These are phyloP conservation scores for Aspergillus panamensis DNA, from an alignment of 495 filamentous ascomycete species.

Conservation along the genomic window DNA sequence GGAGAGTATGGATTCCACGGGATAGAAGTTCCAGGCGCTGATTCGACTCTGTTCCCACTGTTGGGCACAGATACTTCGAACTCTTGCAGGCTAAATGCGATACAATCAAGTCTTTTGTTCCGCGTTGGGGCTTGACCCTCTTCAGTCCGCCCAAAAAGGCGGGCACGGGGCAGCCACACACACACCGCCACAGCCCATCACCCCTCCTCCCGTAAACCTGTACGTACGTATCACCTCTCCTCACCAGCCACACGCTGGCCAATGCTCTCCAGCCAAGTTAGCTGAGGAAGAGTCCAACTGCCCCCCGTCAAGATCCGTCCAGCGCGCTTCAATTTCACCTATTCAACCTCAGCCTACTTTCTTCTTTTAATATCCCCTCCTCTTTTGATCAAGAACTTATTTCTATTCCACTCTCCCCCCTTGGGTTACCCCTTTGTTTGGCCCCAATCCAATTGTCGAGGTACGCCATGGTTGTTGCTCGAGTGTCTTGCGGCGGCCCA, in stretches of 20 bases:
- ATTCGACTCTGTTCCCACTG: neutral
- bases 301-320: conserved; percentile 21
- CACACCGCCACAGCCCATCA: conserved; percentile 25
- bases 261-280: conserved; percentile 9
- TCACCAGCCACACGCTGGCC: conserved; percentile 25
- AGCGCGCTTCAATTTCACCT: conserved; percentile 25
- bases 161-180: conserved; percentile 17
- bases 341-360: conserved; percentile 28
- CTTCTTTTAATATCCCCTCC: conserved; percentile 18
- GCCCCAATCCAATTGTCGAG: conserved; percentile 29
- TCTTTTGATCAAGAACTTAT: conserved; percentile 1
- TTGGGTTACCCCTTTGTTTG: conserved; percentile 14
- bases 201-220: conserved; percentile 12
- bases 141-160: neutral
- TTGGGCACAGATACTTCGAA: conserved; percentile 4
- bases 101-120: conserved; percentile 18
- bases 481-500: conserved; percentile 41
- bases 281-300: conserved; percentile 10
- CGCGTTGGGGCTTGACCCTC: conserved; percentile 26
- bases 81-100: neutral
- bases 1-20: neutral
- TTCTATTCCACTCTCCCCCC: conserved; percentile 7
- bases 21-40: neutral
- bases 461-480: conserved; percentile 29
- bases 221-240: neutral